Evolutionary conservation across 2,329 filamentous ascomycete species (phyloP), one percentile per base, ranked within the genome.

Genomic region (Chrysoporthe puriensis): DNA sequence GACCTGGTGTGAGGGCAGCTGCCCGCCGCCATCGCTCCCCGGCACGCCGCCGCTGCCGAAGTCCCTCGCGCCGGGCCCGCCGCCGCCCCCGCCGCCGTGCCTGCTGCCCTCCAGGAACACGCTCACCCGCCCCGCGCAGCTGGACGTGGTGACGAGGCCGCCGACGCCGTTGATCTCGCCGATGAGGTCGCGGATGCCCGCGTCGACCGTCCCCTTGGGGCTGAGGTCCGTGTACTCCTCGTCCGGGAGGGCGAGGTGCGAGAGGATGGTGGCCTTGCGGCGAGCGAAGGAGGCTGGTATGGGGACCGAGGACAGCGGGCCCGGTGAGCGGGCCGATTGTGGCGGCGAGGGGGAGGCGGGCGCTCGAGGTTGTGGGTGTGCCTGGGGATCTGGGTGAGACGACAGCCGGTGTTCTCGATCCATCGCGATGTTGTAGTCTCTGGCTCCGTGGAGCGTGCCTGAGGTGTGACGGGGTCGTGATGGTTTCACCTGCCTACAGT

Each of bases 91-190:
- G 21, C 34, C 72, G 9, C 69, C 71, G 5, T 21, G 44, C 72
- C 88, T 91, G 57, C 81, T 82, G 0, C 94, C 94, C 80, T 97
- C 95, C 0, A 96, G 82, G 75, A 96, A 98, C 4, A 97, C 91
- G 71, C 91, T 94, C 59, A 96, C 87, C 63, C 95, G 85, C 0
- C 95, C 95, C 2, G 93, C 92, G 77, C 95, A 98, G 78, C 94
- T 97, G 79, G 94, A 97, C 2, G 94, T 97, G 1, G 95, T 97
- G 44, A 96, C 93, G 52, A 94, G 86, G 1, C 92, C 93, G 1
- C 89, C 85, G 6, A 90, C 76, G 1, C 74, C 77, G 78, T 98
- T 98, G 76, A 98, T 90, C 72, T 91, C 88, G 62, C 85, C 84
- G 69, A 98, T 94, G 64, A 97, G 82, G 32, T 89, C 84, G 59